Evolutionary conservation across 2,329 filamentous ascomycete species (phyloP), one percentile per base, ranked within the genome.

Genomic region (Aspergillus uvarum): DNA sequence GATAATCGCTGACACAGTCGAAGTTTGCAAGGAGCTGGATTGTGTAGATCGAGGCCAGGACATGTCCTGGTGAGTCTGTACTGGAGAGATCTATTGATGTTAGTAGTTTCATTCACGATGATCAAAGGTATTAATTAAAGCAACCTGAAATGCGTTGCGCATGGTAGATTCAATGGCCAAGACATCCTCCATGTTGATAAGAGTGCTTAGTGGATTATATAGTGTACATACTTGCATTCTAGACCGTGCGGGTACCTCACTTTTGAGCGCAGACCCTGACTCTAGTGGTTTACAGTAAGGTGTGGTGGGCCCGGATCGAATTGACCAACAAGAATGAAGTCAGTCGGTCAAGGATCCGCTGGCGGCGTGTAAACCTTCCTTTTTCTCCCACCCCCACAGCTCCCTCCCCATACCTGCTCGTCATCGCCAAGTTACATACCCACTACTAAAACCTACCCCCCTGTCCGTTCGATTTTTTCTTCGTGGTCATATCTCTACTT

Each of bases 1-100:
- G 32, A 35, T 6, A 16, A 10, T 12, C 2, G 19, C 11, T 29
- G 14, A 52, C 59, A 19, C 8, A 6, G 3, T 51, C 10, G 29
- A 47, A 70, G 67, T 70, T 16, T 68, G 67, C 59, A 67, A 62
- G 57, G 60, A 68, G 4, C 58, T 70, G 16, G 62, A 68, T 35
- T 66, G 63, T 31, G 26, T 42, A 16, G 51, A 47, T 29, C 32
- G 51, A 56, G 42, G 24, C 4, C 22, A 56, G 32, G 56, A 53
- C 38, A 60, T 67, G 42, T 56, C 62, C 11, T 67, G 65, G 65
- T 67, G 58, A 58, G 12, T 31, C 4, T 10, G 10, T 7, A 42
- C 51, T 35, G 11, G 32, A 53, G 49, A 32, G 35, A 16, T 12
- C 1, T 10, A 16, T 16, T 35, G 12, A 12, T 6, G 14, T 35